These are phyloP conservation scores for Fraxinus angustifolia DNA, from an alignment of 305 asterid genomes.

Conservation along the genomic window DNA sequence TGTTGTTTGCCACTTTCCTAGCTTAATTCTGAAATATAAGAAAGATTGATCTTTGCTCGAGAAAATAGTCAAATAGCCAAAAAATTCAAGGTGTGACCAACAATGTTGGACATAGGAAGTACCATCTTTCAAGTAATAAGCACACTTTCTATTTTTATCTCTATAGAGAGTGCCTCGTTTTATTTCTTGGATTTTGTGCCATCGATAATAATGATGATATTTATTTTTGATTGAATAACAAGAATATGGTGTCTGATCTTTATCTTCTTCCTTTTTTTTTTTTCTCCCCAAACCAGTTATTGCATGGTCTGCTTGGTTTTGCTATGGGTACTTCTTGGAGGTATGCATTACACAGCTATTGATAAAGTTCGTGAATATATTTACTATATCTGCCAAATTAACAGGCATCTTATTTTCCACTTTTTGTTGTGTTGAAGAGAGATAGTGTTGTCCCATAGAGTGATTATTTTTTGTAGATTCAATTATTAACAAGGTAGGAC, in stretches of 20 bases:
- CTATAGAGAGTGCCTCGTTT: neutral
- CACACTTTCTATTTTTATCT: neutral
- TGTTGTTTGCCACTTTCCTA: neutral
- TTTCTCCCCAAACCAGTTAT: slow-evolving; percentile 43
- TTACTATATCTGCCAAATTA: neutral
- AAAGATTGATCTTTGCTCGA: neutral
- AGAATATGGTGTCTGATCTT: neutral
- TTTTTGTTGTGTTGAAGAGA: neutral
- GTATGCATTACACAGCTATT: slow-evolving; percentile 37
- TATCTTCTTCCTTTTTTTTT: neutral
- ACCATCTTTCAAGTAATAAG: neutral
- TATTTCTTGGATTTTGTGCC: neutral
- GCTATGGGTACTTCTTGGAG: slow-evolving; percentile 93
- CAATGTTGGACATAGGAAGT: neutral
- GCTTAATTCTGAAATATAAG: neutral
- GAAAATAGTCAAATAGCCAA: neutral
- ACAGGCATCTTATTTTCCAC: neutral
- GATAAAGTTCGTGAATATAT: slow-evolving; percentile 12
- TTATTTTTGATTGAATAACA: neutral
- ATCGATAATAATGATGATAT: neutral
- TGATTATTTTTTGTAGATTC: neutral
- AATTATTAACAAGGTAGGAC: neutral
- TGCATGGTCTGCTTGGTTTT: slow-evolving; percentile 87
- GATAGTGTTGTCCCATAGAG: neutral
- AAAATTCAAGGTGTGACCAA: neutral